phyloP scores from a whole-genome alignment of 2,329 filamentous ascomycete genomes.

The Lachnellula subtilissima region DNA sequence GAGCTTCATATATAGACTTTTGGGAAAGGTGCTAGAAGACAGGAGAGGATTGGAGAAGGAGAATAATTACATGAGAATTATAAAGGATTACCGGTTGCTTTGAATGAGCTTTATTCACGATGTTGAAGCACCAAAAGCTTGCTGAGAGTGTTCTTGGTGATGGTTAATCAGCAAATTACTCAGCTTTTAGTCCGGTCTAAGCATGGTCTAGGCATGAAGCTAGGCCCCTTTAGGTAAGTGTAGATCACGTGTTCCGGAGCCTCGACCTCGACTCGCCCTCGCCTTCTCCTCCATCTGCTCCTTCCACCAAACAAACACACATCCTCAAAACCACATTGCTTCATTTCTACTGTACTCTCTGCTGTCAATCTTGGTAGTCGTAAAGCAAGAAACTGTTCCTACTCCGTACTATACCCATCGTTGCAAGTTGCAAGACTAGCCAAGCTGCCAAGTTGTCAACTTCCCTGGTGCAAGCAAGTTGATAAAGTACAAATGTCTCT shows the following conservation, averaged over 20 bases:
- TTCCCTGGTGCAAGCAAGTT: no score
- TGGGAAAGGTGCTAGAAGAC: slow-evolving; percentile 16
- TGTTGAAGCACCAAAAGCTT: neutral
- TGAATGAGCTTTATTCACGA: slow-evolving; percentile 3
- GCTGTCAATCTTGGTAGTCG: no score
- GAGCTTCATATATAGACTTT: slow-evolving; percentile 32
- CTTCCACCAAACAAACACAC: no score
- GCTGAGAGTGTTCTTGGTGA: neutral
- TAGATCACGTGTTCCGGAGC: neutral
- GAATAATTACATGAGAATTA: slow-evolving; percentile 18
- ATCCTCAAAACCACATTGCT: no score
- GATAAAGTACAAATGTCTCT: no score
- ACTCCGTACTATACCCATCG: no score
- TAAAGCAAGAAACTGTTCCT: no score
- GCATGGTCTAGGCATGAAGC: neutral
- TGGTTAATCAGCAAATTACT: neutral
- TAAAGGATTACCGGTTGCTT: slow-evolving; percentile 16
- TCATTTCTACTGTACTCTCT: no score
- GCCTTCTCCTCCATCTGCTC: no score
- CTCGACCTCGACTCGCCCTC: no score
- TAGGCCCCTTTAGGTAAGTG: neutral
- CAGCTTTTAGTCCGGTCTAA: neutral
- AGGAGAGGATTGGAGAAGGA: slow-evolving; percentile 24
- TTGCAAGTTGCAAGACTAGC: no score
- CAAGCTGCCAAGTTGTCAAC: no score